A percentile compares a stretch with the other conserved stretches of the same genome.
phyloP scores from a whole-genome alignment of 345 rosid species.

The Hypericum androsaemum region DNA sequence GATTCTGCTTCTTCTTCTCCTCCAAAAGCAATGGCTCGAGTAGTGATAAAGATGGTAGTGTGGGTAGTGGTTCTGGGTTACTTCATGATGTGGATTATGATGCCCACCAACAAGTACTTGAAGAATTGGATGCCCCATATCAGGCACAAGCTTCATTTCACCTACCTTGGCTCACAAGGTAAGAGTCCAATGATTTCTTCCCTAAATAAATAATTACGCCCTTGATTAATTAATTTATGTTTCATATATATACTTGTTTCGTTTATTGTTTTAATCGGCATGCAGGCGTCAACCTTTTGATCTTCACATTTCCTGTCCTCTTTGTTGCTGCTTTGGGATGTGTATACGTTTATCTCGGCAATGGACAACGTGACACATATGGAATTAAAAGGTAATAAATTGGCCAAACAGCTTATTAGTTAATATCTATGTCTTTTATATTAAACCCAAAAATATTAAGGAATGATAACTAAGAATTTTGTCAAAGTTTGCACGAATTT shows the following conservation, averaged over 20 bases:
- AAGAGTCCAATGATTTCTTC: not conserved
- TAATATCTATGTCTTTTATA: not conserved
- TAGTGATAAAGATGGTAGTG: not conserved
- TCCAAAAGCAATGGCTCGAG: constrained; percentile 8
- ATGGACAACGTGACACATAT: not conserved
- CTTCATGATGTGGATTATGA: not conserved
- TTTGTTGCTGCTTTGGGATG: not conserved
- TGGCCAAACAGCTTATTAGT: not conserved
- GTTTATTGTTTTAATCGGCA: too few species aligned
- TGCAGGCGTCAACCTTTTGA: not conserved
- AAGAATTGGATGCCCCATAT: not conserved
- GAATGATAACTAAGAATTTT: too few species aligned
- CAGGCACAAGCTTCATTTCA: not conserved
- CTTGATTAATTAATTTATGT: too few species aligned
- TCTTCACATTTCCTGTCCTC: not conserved
- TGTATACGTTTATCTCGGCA: not conserved
- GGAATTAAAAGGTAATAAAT: not conserved
- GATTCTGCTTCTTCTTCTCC: not conserved
- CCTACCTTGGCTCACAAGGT: not conserved
- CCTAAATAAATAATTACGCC: too few species aligned
- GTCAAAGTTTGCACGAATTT: too few species aligned
- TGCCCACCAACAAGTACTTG: constrained; percentile 1
- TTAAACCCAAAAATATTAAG: too few species aligned
- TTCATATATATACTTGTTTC: too few species aligned
- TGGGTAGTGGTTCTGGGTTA: not conserved